Conservation (phyloP, 495 filamentous ascomycete genomes). For the Hypoxylon trugodes region DNA sequence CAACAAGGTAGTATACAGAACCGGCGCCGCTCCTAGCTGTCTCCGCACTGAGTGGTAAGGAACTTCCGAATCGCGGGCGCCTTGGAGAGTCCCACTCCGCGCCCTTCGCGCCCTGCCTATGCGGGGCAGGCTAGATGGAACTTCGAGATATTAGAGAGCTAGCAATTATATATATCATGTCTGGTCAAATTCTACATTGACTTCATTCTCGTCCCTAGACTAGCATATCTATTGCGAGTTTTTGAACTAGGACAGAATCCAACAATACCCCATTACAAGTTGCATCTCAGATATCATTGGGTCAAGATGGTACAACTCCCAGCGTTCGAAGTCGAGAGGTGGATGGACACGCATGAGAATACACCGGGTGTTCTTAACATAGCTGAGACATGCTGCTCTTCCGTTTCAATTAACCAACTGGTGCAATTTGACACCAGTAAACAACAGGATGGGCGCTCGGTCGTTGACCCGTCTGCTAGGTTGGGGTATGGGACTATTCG, state of each 20-base stretch:
- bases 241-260: no score
- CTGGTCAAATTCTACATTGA: no score
- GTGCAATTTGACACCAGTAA: conserved; percentile 64
- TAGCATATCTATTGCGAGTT: no score
- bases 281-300: no score
- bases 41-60: conserved; percentile 4
- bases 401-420: conserved; percentile 79
- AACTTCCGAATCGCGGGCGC: conserved; percentile 3
- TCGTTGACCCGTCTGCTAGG: conserved; percentile 55
- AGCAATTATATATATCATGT: no score
- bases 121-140: no score
- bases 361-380: conserved; percentile 78
- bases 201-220: no score
- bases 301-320: conserved; percentile 73
- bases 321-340: conserved; percentile 85
- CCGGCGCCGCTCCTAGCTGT: not conserved
- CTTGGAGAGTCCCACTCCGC: not conserved
- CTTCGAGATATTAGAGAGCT: no score
- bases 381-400: conserved; percentile 86
- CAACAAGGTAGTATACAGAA: no score
- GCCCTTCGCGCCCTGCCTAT: no score
- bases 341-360: conserved; percentile 88
- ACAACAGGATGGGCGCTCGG: conserved; percentile 29
- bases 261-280: not conserved
- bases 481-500: conserved; percentile 77